Percentiles rank a stretch among this genome's conserved stretches.
Evolutionary conservation across 2,329 filamentous ascomycete species (phyloP).

Genomic region (Clonostachys sp.): DNA sequence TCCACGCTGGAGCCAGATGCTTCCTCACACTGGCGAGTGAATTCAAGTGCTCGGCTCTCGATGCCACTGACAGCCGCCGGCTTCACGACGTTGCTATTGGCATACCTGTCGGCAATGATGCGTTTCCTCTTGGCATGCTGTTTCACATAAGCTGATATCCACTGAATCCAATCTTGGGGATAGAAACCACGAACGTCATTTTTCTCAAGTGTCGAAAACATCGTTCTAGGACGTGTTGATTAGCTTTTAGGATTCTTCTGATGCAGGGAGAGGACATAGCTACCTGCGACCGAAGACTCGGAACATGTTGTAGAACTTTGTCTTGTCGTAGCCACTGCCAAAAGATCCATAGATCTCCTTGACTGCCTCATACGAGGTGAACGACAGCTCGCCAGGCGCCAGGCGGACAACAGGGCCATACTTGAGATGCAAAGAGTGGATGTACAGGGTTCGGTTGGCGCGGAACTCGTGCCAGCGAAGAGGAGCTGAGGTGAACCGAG

Average conservation of each 20-base stretch:
- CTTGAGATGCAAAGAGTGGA: conserved; percentile 33
- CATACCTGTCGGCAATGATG: conserved; percentile 23
- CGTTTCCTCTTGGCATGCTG: conserved; percentile 23
- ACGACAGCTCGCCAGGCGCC: conserved; percentile 38
- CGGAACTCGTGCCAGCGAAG: conserved; percentile 37
- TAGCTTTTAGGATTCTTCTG: conserved; percentile 46
- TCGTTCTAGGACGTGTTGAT: conserved; percentile 47
- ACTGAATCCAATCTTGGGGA: neutral
- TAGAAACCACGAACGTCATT: too few relatives aligned
- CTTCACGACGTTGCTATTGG: conserved; percentile 27
- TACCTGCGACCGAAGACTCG: conserved; percentile 46
- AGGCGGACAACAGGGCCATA: conserved; percentile 43
- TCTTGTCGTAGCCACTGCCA: conserved; percentile 43
- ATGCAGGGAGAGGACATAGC: conserved; percentile 42
- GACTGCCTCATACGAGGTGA: conserved; percentile 34
- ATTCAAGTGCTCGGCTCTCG: too few relatives aligned
- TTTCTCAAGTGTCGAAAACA: conserved; percentile 17
- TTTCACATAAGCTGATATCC: conserved; percentile 9
- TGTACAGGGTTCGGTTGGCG: conserved; percentile 32
- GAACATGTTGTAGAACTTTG: conserved; percentile 50
- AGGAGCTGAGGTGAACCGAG: conserved; percentile 35
- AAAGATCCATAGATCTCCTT: conserved; percentile 46
- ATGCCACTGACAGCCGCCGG: too few relatives aligned
- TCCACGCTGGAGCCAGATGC: too few relatives aligned
- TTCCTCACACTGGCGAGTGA: too few relatives aligned